Evolutionary conservation across 1,139 yeast genomes (phyloP).

Genomic region (Geotrichum fermentans): DNA sequence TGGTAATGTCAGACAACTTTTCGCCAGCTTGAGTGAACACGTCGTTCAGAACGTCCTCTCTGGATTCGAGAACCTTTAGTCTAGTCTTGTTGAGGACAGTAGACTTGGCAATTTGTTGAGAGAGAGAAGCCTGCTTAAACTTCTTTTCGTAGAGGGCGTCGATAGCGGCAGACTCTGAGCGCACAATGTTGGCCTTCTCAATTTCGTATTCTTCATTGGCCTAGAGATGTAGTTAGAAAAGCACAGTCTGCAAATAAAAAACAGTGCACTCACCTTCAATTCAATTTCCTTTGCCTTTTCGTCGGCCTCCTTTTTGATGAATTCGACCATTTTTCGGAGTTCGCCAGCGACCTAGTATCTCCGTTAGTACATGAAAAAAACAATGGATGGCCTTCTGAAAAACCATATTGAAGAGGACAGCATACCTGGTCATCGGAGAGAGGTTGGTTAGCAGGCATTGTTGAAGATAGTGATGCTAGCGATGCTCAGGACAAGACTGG

Average conservation of each 20-base stretch:
- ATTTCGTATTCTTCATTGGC: conserved; percentile 98
- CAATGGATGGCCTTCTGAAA: too few relatives aligned
- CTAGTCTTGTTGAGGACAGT: conserved; percentile 94
- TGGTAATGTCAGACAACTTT: conserved; percentile 43
- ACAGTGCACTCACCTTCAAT: conserved; percentile 53
- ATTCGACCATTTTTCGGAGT: conserved; percentile 96
- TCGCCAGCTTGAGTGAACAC: conserved; percentile 59
- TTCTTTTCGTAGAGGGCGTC: conserved; percentile 77
- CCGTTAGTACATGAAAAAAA: background rate
- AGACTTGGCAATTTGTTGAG: conserved; percentile 93
- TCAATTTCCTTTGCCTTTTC: conserved; percentile 96
- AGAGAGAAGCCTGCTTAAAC: conserved; percentile 84
- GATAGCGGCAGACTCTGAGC: conserved; percentile 88
- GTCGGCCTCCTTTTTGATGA: conserved; percentile 97
- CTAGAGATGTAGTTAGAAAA: conserved; percentile 19
- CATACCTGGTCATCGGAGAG: conserved; percentile 45
- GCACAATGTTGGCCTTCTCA: conserved; percentile 91
- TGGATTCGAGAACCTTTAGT: conserved; percentile 79
- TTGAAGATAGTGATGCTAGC: background rate
- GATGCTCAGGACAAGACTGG: too few relatives aligned
- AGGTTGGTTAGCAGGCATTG: conserved; percentile 37
- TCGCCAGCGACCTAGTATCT: conserved; percentile 54
- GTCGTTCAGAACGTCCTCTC: conserved; percentile 73
- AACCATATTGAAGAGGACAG: too few relatives aligned
- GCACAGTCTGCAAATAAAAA: too few relatives aligned